Base-by-base conservation (phyloP, 2,329 filamentous ascomycete genomes). In the Aspergillus sclerotialis region DNA sequence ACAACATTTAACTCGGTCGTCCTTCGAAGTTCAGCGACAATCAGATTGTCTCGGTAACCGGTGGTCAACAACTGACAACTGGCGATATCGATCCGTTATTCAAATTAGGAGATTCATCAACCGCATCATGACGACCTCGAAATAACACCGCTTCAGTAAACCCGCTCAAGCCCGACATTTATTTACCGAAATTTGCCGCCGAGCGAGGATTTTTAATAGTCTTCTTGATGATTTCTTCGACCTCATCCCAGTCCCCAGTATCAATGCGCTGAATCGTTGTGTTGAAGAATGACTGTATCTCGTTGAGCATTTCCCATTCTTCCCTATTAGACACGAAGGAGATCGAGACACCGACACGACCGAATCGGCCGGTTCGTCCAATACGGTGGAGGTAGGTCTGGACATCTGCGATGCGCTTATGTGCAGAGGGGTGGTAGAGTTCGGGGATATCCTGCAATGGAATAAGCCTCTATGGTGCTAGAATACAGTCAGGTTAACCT, bases 341-440 rank as follows among this genome's bases (percentile, higher is more conserved):
- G 57, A 98, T 89, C 38, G 86, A 89, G 49, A 96, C 92, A 53
- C 92, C 92, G 21, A 96, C 88, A 60, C 90, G 89, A 37, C 92
- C 92, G 52, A 98, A 98, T 47, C 92, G 85, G 44, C 92, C 92
- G 10, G 92, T 98, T 55, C 92, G 87, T 42, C 92, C 92, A 50
- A 98, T 98, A 58, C 92, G 84, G 72, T 98, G 92, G 31, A 98
- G 82, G 57, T 98, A 98, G 1, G 92, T 98, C 68, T 96, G 89
- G 30, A 80, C 80, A 56, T 98, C 92, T 10, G 90, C 84, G 19
- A 74, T 66, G 26, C 83, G 80, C 55, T 82, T 82, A 14, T 60
- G 61, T 30, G 63, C 61, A 36, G 70, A 69, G 4, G 70, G 71
- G 21, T 74, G 64, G 51, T 79, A 69, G 44, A 69, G 38, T 70